Base-by-base conservation (phyloP, 2,329 filamentous ascomycete genomes). In the Fusarium paranaense region DNA sequence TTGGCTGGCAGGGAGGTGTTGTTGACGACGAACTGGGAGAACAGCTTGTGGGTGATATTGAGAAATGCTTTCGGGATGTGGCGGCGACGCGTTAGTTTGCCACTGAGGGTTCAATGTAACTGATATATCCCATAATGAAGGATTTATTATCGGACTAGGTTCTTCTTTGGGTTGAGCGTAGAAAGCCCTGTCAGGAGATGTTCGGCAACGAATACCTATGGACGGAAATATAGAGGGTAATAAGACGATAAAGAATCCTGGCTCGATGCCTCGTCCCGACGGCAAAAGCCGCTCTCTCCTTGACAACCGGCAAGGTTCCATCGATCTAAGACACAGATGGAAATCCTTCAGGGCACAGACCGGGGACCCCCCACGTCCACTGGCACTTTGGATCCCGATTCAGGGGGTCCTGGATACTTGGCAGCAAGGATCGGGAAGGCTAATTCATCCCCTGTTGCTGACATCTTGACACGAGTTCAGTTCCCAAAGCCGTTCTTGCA, bases 1-100 rank as follows among this genome's bases (percentile, higher is more conserved):
- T 78, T 13, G 66, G 58, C 54, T 78, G 76, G 73, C 76, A 77
- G 59, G 56, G 71, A n/a, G 54, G 60, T 5, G 38, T 71, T 20
- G 56, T 73, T 10, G 70, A 77, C 20, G 45, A 25, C 3, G 33
- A 33, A 47, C 35, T 71, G 16, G 73, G 64, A 7, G 63, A 72
- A 20, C 30, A 38, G 14, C 25, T 77, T 32, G 22, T 37, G 6
- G 10, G 11, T 5, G 68, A 74, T 58, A 30, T 47, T 2, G 54
- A 62, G 10, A 59, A 33, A 14, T 70, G 74, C 60, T 13, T 75
- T 27, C 32, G 27, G 16, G 38, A 71, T 60, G 13, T 67, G 22
- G 25, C 14, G 22, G 25, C 6, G 22, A 50, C 45, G 45, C 45
- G 22, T 18, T 50, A 50, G 45, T 50, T 50, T 50, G 22, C 45